Percentiles rank a stretch among this genome's conserved stretches.
phyloP scores from a whole-genome alignment of 106 monocot species.

The Acorus gramineus region DNA sequence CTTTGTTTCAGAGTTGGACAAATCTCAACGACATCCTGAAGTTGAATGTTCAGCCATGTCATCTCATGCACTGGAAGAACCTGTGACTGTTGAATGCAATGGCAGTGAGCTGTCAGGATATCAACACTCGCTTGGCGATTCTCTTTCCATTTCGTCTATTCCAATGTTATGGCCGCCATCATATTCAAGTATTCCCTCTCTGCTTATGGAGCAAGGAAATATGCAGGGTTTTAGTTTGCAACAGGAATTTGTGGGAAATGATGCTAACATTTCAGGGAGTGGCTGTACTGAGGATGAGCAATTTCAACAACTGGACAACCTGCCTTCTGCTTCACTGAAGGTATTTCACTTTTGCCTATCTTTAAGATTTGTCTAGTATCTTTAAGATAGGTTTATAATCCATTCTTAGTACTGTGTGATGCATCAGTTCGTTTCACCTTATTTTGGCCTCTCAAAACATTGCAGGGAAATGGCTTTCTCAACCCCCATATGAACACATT shows the following conservation, averaged over 20 bases:
- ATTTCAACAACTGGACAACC: constrained; percentile 14
- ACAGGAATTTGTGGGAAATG: constrained; percentile 7
- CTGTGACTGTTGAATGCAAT: constrained; percentile 28
- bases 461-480: constrained; percentile 27
- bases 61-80: constrained; percentile 13
- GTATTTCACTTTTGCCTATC: constrained; percentile 5
- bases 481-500: constrained; percentile 12
- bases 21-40: not conserved
- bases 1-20: constrained; percentile 25
- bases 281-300: constrained; percentile 5
- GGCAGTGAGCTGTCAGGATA: constrained; percentile 14
- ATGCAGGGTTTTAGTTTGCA: constrained; percentile 24
- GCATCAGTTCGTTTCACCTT: not conserved
- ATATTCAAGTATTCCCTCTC: constrained; percentile 16
- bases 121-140: constrained; percentile 23
- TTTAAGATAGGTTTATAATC: not conserved
- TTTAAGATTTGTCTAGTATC: not conserved
- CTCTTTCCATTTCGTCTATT: constrained; percentile 16
- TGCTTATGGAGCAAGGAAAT: constrained; percentile 8
- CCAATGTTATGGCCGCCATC: constrained; percentile 27
- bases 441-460: not conserved
- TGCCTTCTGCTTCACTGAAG: constrained; percentile 9
- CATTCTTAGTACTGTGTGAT: not conserved
- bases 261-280: constrained; percentile 14
- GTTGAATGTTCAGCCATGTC: not conserved